These are phyloP conservation scores for Phytophthora tubulina DNA, from an alignment of 352 stramenopile species.

Conservation along the genomic window DNA sequence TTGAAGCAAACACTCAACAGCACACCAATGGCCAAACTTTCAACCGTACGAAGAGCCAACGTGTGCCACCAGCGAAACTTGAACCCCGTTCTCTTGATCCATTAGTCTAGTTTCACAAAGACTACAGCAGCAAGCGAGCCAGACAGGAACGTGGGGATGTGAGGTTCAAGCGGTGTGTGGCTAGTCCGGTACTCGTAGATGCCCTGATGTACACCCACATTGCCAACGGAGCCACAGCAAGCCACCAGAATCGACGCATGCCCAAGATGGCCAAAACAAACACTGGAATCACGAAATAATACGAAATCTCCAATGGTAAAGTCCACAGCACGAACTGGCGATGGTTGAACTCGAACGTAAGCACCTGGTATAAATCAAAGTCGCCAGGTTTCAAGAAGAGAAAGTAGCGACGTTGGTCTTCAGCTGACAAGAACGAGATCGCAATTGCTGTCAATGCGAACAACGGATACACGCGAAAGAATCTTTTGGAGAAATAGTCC, in stretches of 20 bases:
- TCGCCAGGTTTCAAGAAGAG: constrained; percentile 34
- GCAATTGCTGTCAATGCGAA: constrained; percentile 46
- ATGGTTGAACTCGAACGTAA: constrained; percentile 49
- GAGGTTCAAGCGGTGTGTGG: constrained; percentile 40
- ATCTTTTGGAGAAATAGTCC: constrained; percentile 63
- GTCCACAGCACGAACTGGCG: constrained; percentile 66
- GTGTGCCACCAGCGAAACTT: constrained; percentile 35
- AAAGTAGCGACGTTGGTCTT: constrained; percentile 44
- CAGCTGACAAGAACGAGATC: constrained; percentile 42
- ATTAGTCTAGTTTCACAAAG: constrained; percentile 38
- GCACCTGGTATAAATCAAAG: constrained; percentile 51
- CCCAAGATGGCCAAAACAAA: constrained; percentile 42
- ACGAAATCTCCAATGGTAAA: constrained; percentile 58
- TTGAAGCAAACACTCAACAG: constrained; percentile 46
- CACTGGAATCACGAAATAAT: constrained; percentile 58
- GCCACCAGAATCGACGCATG: constrained; percentile 42
- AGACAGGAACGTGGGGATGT: constrained; percentile 49
- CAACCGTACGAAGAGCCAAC: constrained; percentile 24
- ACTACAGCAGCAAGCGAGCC: constrained; percentile 53
- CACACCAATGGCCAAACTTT: constrained; percentile 34
- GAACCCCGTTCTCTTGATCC: constrained; percentile 34
- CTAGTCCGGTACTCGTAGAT: constrained; percentile 37
- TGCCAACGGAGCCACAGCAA: constrained; percentile 31
- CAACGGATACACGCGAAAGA: constrained; percentile 68
- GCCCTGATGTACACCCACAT: constrained; percentile 42